Evolutionary conservation across 306 rosid genomes (phyloP), one percentile per base, ranked within the genome.

Genomic region (Mimosa pudica): DNA sequence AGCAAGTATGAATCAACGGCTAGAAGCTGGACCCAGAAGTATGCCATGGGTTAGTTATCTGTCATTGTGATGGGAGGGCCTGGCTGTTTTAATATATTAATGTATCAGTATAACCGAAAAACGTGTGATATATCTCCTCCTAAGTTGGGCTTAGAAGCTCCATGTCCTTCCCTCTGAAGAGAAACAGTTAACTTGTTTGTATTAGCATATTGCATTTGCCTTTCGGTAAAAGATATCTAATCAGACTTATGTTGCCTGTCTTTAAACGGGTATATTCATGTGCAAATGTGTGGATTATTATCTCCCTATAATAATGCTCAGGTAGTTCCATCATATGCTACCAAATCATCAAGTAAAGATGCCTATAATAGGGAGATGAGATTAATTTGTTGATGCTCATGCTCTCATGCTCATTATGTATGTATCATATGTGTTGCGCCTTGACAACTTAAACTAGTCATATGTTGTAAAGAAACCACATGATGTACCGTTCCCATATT

Each of bases 21-120:
- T 3, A 89, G 93, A 87, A 89, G 96, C 93, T 89, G 91, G 96
- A 89, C 96, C 73, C 91, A 91, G 86, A 91, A 91, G 88, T 89
- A 91, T 79, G 93, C 90, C 44, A 89, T 89, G 95, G 95, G 95
- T 42, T 88, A 87, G 79, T 66, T 48, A 30, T 60, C n/a, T 65
- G 80, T 79, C 36, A 20, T 52, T 44, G 71, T 60, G 80, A 80
- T 57, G 54, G 69, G 57, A 75, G 71, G 74, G 85, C 41, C 65
- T 57, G 70, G 49, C 75, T 2, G 30, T 63, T 46, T 73, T 71
- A 64, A 80, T 12, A 49, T 58, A 48, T 38, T n/a, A 3, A 24
- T 64, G 2, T n/a, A 16, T 64, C 10, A 14, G 48, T 64, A 10
- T 47, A 17, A 41, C 24, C 51, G 18, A 7, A 76, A 16, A 60